Conservation (phyloP, 2,329 filamentous ascomycete genomes). For the Monilinia fructicola region DNA sequence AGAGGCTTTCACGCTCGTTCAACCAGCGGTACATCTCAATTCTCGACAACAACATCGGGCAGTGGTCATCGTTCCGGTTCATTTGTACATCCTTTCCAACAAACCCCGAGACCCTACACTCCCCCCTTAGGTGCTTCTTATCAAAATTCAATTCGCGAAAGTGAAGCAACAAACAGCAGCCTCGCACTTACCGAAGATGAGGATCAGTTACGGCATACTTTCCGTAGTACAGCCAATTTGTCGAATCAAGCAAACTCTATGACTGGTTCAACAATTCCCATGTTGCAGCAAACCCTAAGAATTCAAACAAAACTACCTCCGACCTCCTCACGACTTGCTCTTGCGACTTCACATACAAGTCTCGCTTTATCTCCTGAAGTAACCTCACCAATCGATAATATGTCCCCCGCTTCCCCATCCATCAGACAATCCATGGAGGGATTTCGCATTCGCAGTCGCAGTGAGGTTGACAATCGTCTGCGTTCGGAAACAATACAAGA, state of each 20-base stretch:
- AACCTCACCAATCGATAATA: conserved; percentile 28
- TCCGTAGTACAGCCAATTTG: conserved; percentile 36
- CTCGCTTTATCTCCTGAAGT: conserved; percentile 32
- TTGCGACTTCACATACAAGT: conserved; percentile 35
- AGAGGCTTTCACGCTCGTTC: conserved; percentile 53
- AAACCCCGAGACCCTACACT: conserved; percentile 60
- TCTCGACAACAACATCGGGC: conserved; percentile 55
- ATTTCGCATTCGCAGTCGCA: conserved; percentile 60
- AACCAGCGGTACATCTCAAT: conserved; percentile 55
- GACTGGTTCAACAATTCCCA: conserved; percentile 29
- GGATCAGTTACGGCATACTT: conserved; percentile 32
- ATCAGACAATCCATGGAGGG: conserved; percentile 60
- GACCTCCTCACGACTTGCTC: conserved; percentile 34
- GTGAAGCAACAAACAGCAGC: conserved; percentile 51
- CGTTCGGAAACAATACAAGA: conserved; percentile 59
- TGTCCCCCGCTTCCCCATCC: conserved; percentile 48
- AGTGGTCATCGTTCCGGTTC: conserved; percentile 46
- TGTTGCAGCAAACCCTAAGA: conserved; percentile 32
- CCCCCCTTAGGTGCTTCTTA: conserved; percentile 54
- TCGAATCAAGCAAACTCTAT: conserved; percentile 32
- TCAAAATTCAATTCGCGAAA: conserved; percentile 53
- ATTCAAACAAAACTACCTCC: conserved; percentile 36
- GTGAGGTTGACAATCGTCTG: conserved; percentile 56
- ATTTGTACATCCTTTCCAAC: conserved; percentile 65
- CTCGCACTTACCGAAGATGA: conserved; percentile 39